A percentile compares a stretch with the other conserved stretches of the same genome.
Evolutionary conservation across 2,329 filamentous ascomycete genomes (phyloP).

Genomic region (Epichloe typhina): DNA sequence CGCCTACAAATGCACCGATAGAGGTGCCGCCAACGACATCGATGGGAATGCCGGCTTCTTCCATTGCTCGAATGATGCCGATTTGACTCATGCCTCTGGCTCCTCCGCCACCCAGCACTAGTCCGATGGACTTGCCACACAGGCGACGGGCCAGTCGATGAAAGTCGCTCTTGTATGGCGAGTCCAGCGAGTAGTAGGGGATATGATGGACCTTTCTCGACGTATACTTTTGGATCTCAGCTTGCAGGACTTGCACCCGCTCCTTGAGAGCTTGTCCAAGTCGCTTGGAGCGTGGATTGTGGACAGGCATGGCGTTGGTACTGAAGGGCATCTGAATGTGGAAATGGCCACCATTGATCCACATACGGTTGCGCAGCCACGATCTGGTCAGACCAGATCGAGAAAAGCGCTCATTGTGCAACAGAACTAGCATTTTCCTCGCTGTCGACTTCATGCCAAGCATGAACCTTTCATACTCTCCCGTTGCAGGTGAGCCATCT

Average conservation of each 20-base stretch:
- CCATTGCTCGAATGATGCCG: constrained; percentile 85
- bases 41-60: constrained; percentile 92
- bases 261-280: constrained; percentile 82
- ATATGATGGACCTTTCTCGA: constrained; percentile 82
- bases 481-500: constrained; percentile 78
- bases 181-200: constrained; percentile 80
- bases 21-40: constrained; percentile 93
- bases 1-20: constrained; percentile 91
- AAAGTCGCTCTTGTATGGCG: constrained; percentile 91
- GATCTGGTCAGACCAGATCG: constrained; percentile 70
- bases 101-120: constrained; percentile 88
- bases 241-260: constrained; percentile 84
- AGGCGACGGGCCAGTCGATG: constrained; percentile 80
- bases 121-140: constrained; percentile 85
- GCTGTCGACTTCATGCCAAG: constrained; percentile 96
- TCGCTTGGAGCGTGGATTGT: constrained; percentile 54
- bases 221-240: constrained; percentile 96
- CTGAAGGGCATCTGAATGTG: constrained; percentile 93
- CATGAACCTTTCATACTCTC: constrained; percentile 93
- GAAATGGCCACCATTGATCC: constrained; percentile 97
- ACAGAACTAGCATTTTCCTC: constrained; percentile 76
- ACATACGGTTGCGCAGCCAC: constrained; percentile 86
- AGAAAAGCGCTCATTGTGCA: constrained; percentile 84
- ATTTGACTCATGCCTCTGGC: constrained; percentile 86
- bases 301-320: constrained; percentile 60